Percentiles rank a stretch among this genome's conserved stretches.
These are phyloP conservation scores for Leishmania tarentolae DNA, from an alignment of 208 protist species.

Conservation along the genomic window DNA sequence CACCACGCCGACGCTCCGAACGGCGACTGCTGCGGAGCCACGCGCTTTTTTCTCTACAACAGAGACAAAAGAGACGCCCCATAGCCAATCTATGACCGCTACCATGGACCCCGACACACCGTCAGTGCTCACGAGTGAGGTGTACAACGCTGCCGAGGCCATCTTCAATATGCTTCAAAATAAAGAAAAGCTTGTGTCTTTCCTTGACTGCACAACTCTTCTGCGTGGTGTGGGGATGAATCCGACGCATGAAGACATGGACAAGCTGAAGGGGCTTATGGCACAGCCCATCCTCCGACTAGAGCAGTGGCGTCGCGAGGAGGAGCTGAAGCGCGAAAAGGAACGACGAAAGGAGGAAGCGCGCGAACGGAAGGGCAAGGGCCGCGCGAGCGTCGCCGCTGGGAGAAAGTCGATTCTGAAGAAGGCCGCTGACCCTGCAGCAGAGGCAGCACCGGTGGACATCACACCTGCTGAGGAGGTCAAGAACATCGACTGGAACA, in stretches of 20 bases:
- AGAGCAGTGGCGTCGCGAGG: slow-evolving; percentile 85
- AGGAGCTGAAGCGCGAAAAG: slow-evolving; percentile 81
- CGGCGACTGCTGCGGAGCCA: too few relatives aligned
- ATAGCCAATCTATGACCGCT: background rate
- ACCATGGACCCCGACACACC: slow-evolving; percentile 30
- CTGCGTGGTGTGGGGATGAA: slow-evolving; percentile 93
- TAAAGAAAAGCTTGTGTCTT: slow-evolving; percentile 89
- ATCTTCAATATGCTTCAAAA: slow-evolving; percentile 85
- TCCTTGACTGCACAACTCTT: slow-evolving; percentile 90
- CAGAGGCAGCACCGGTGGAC: slow-evolving; percentile 49
- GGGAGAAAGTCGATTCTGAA: slow-evolving; percentile 48
- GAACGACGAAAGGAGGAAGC: slow-evolving; percentile 79
- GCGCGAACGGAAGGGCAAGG: slow-evolving; percentile 48
- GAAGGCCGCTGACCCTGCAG: slow-evolving; percentile 28
- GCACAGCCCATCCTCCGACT: slow-evolving; percentile 73
- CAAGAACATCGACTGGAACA: slow-evolving; percentile 95
- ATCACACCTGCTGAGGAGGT: slow-evolving; percentile 83
- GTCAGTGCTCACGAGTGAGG: slow-evolving; percentile 88
- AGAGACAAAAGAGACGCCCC: background rate
- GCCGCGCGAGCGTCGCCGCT: slow-evolving; percentile 14
- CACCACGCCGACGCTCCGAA: background rate
- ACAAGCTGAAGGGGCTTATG: slow-evolving; percentile 75
- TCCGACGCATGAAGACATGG: slow-evolving; percentile 83
- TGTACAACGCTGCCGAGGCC: slow-evolving; percentile 84
- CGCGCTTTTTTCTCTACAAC: background rate